Evolutionary conservation across 768 basidiomycete genomes (phyloP).

Genomic region (Suillus alpinus): DNA sequence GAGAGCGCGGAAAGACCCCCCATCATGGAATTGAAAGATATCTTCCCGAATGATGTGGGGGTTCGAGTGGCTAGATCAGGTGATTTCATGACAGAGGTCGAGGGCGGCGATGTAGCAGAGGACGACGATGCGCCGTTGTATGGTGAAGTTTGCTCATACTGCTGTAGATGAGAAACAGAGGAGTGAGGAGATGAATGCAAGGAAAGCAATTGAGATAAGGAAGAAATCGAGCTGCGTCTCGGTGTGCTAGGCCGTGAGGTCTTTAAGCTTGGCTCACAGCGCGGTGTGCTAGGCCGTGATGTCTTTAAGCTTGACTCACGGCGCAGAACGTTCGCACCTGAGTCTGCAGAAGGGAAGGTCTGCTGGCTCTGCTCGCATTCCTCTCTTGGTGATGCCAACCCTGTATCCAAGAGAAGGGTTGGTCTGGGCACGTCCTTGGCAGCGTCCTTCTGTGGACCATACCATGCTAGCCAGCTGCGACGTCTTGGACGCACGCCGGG

Average conservation of each 20-base stretch:
- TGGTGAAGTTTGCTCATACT: constrained; percentile 15
- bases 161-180: constrained; percentile 17
- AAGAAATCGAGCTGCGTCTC: constrained; percentile 20
- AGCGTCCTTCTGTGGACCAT: constrained; percentile 20
- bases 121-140: constrained; percentile 10
- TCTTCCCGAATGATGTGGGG: constrained; percentile 56
- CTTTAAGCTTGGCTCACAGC: constrained; percentile 4
- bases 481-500: constrained; percentile 16
- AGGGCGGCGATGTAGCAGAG: constrained; percentile 14
- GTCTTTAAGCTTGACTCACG: constrained; percentile 9
- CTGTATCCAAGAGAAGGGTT: constrained; percentile 14
- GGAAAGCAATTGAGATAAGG: constrained; percentile 25
- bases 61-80: constrained; percentile 35
- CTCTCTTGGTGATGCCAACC: constrained; percentile 17
- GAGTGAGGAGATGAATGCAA: constrained; percentile 18
- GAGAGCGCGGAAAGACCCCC: constrained; percentile 65
- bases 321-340: background rate
- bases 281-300: constrained; percentile 18
- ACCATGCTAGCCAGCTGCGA: constrained; percentile 28
- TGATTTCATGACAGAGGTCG: constrained; percentile 31
- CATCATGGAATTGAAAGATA: constrained; percentile 69
- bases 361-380: constrained; percentile 7
- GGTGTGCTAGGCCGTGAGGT: constrained; percentile 21
- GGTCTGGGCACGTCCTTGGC: constrained; percentile 14
- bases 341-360: background rate